Conservation (phyloP, 2,329 filamentous ascomycete species). For the Botrytis cinerea region DNA sequence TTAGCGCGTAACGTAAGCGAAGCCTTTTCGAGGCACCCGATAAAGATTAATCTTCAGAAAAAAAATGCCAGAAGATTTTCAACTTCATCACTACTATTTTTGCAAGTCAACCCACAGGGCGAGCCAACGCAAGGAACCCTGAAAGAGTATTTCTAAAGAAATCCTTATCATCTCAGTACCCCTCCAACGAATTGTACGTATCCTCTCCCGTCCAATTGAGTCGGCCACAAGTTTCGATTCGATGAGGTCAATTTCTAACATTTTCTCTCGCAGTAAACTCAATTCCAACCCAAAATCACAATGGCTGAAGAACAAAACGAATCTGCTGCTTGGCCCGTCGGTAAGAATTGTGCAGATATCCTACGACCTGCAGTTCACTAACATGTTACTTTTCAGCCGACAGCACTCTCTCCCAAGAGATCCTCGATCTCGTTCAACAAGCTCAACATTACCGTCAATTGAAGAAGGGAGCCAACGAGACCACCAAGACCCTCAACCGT, state of each 20-base stretch:
- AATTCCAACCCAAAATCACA: slow-evolving; percentile 26
- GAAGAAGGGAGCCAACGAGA: slow-evolving; percentile 87
- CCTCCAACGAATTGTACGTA: slow-evolving; percentile 24
- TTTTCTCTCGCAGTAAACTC: slow-evolving; percentile 14
- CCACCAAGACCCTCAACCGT: slow-evolving; percentile 87
- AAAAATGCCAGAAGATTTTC: slow-evolving; percentile 19
- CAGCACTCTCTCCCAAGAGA: slow-evolving; percentile 72
- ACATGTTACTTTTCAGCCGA: slow-evolving; percentile 64
- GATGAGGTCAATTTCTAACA: not conserved
- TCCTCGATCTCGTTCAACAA: slow-evolving; percentile 75
- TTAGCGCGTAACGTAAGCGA: slow-evolving; percentile 25
- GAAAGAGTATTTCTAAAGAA: slow-evolving; percentile 34
- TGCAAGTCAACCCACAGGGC: slow-evolving; percentile 47
- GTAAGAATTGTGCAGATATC: slow-evolving; percentile 42
- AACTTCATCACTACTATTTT: slow-evolving; percentile 16
- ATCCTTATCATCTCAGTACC: slow-evolving; percentile 13
- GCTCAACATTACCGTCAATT: slow-evolving; percentile 65
- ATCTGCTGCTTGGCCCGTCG: slow-evolving; percentile 37
- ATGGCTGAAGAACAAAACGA: slow-evolving; percentile 43
- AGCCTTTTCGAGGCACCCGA: not conserved
- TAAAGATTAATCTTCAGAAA: slow-evolving; percentile 20
- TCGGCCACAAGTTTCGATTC: not conserved
- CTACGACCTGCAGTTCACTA: slow-evolving; percentile 44
- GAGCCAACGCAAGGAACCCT: slow-evolving; percentile 65
- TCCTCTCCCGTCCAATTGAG: not conserved